These are phyloP conservation scores for Phytophthora multivora DNA, from an alignment of 352 stramenopile species.

Conservation along the genomic window DNA sequence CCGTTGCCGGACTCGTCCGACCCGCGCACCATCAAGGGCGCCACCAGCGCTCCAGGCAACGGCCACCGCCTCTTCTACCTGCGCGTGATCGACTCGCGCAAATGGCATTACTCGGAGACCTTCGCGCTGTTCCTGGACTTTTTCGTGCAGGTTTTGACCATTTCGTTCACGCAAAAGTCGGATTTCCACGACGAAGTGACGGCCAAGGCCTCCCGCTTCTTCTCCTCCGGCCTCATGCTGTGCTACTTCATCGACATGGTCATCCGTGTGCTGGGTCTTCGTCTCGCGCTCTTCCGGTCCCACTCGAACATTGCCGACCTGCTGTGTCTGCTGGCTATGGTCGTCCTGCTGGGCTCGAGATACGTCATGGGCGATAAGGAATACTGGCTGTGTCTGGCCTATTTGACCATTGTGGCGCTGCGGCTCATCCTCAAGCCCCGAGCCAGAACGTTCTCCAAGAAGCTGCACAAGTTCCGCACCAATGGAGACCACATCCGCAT, in stretches of 20 bases:
- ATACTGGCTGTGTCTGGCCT: conserved; percentile 73
- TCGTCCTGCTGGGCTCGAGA: conserved; percentile 51
- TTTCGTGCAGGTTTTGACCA: conserved; percentile 78
- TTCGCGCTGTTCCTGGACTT: conserved; percentile 89
- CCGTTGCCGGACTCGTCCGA: conserved; percentile 72
- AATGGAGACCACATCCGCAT: conserved; percentile 88
- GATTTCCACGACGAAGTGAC: conserved; percentile 69
- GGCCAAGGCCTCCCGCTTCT: conserved; percentile 72
- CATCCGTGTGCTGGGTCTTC: conserved; percentile 74
- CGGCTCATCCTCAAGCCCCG: conserved; percentile 87
- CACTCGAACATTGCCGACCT: conserved; percentile 85
- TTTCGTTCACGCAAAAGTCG: conserved; percentile 74
- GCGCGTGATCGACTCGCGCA: conserved; percentile 86
- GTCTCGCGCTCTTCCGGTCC: conserved; percentile 76
- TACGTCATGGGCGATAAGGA: conserved; percentile 66
- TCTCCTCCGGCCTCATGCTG: conserved; percentile 75
- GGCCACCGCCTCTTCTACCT: conserved; percentile 80
- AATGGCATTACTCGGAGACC: conserved; percentile 89
- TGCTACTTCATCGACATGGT: conserved; percentile 88
- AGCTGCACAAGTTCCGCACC: conserved; percentile 87
- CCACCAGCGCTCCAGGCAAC: conserved; percentile 37
- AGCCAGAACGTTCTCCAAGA: conserved; percentile 86
- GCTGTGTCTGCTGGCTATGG: conserved; percentile 71
- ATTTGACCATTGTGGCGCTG: conserved; percentile 66
- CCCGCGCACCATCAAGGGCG: conserved; percentile 70